Evolutionary conservation across 1,139 yeast genomes (phyloP).

Genomic region (Protomyces macrosporus): DNA sequence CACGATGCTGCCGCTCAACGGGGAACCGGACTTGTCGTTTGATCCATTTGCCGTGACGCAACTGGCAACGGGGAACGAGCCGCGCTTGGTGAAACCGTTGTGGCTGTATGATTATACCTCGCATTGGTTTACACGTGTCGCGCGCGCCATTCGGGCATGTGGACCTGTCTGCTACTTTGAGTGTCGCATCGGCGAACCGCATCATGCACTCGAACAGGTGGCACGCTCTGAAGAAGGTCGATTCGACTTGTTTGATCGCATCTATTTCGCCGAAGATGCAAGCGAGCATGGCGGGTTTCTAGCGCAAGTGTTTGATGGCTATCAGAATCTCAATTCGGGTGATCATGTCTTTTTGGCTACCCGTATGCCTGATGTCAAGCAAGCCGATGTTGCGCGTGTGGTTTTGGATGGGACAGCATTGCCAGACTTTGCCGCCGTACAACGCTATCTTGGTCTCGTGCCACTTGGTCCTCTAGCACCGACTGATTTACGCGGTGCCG

Average conservation of each 20-base stretch:
- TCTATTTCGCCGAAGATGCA: conserved; percentile 5
- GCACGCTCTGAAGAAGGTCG: conserved; percentile 11
- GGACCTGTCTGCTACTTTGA: conserved; percentile 5
- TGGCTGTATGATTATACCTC: conserved; percentile 17
- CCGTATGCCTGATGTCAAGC: background rate
- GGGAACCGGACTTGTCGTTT: conserved; percentile 9
- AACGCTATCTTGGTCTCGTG: conserved; percentile 9
- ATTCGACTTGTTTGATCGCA: conserved; percentile 20
- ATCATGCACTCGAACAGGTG: conserved; percentile 8
- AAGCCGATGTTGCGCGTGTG: background rate
- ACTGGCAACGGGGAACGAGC: conserved; percentile 1
- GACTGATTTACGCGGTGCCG: background rate
- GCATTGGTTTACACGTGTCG: conserved; percentile 15
- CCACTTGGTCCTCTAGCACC: conserved; percentile 1
- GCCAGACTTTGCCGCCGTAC: background rate
- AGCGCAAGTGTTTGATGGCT: conserved; percentile 11
- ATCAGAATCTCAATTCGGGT: conserved; percentile 4
- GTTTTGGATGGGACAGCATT: background rate
- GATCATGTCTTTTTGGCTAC: conserved; percentile 13
- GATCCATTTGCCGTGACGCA: conserved; percentile 21
- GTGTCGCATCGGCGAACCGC: conserved; percentile 19
- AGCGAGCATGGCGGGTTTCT: conserved; percentile 11
- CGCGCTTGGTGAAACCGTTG: conserved; percentile 3
- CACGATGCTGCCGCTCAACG: background rate
- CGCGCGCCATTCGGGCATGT: conserved; percentile 4